Percentiles rank a stretch among this genome's conserved stretches.
These are phyloP conservation scores for Selenicereus undatus DNA, from an alignment of 148 eudicot species.

Conservation along the genomic window DNA sequence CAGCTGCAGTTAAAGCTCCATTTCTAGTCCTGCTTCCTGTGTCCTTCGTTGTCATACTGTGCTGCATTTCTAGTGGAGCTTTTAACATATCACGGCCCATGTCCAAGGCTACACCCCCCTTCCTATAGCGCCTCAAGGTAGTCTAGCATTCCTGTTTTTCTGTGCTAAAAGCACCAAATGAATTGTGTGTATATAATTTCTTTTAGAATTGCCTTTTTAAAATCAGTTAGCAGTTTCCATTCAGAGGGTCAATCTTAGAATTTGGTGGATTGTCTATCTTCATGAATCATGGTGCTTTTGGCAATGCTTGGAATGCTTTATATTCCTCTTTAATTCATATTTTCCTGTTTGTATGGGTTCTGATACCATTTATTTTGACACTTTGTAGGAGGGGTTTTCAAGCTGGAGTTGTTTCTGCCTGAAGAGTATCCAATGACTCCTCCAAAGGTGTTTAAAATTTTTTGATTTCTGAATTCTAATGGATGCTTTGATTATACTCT, in stretches of 20 bases:
- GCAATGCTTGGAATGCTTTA: neutral
- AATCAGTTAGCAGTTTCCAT: neutral
- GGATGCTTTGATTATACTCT: too few species aligned
- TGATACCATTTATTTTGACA: slow-evolving; percentile 15
- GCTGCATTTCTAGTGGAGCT: too few species aligned
- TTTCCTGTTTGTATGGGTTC: neutral
- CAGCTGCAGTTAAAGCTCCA: too few species aligned
- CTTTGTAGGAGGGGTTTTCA: slow-evolving; percentile 87
- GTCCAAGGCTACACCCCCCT: too few species aligned
- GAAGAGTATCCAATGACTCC: slow-evolving; percentile 99
- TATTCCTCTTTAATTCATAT: neutral
- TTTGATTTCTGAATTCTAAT: neutral
- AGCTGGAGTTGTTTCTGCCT: slow-evolving; percentile 95
- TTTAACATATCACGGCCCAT: too few species aligned
- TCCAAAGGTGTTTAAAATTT: slow-evolving; percentile 63
- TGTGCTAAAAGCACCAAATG: neutral
- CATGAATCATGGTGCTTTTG: neutral
- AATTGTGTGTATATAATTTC: neutral
- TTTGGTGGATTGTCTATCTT: neutral
- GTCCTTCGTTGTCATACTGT: too few species aligned
- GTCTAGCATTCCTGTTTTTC: too few species aligned
- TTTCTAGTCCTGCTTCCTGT: too few species aligned
- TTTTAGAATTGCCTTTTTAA: too few species aligned
- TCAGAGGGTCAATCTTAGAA: neutral
- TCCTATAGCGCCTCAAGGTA: too few species aligned